A percentile compares a stretch with the other conserved stretches of the same genome.
phyloP scores from a whole-genome alignment of 768 basidiomycete species.

The Mycena olivaceomarginata region DNA sequence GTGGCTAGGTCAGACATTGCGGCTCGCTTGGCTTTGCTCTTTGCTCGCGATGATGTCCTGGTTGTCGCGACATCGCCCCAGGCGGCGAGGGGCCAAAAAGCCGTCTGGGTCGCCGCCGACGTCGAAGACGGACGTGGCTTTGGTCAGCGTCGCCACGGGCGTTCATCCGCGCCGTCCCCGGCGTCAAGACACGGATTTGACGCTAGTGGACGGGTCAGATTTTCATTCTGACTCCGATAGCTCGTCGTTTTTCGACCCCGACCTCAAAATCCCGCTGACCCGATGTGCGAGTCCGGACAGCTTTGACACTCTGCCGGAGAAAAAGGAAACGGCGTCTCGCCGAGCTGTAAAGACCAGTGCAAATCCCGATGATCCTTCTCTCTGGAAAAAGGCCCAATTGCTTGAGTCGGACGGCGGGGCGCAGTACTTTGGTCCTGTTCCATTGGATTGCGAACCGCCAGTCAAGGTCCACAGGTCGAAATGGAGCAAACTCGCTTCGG shows the following conservation, averaged over 20 bases:
- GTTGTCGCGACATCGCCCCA: constrained; percentile 38
- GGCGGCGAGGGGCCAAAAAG: constrained; percentile 35
- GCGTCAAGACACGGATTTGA: constrained; percentile 38
- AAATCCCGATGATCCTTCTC: constrained; percentile 39
- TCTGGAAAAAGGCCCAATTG: constrained; percentile 39
- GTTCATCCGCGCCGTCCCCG: constrained; percentile 29
- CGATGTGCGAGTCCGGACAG: constrained; percentile 41
- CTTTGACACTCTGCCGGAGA: constrained; percentile 37
- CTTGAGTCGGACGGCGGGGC: constrained; percentile 9
- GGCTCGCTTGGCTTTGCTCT: constrained; percentile 6
- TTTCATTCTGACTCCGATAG: constrained; percentile 33
- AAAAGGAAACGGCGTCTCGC: constrained; percentile 30
- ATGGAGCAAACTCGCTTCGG: constrained; percentile 38
- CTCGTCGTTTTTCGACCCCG: constrained; percentile 37
- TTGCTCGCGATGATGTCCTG: constrained; percentile 43
- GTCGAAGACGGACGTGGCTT: neutral
- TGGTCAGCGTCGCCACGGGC: constrained; percentile 13
- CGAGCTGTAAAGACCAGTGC: constrained; percentile 12
- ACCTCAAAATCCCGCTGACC: constrained; percentile 32
- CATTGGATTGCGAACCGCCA: constrained; percentile 32
- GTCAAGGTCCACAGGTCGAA: constrained; percentile 34
- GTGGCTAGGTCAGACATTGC: neutral
- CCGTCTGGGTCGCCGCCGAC: neutral
- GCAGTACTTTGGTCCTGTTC: constrained; percentile 41
- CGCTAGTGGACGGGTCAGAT: constrained; percentile 40